These are phyloP conservation scores for Medicago truncatula DNA, from an alignment of 306 rosid species.

Conservation along the genomic window DNA sequence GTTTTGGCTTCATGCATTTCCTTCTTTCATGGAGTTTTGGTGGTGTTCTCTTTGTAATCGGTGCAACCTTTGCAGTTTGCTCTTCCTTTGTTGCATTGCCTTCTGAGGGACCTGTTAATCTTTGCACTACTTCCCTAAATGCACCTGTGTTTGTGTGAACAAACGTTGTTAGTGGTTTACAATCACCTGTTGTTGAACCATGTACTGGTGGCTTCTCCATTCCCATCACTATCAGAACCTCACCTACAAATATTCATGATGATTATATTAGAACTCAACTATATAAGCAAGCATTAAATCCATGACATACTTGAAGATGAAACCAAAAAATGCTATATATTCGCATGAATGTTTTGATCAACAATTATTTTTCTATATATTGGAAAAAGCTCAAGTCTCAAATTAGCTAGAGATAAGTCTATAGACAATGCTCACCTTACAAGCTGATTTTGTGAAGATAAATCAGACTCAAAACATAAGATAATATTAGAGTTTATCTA, in stretches of 20 bases:
- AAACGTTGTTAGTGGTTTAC: slow-evolving; percentile 72
- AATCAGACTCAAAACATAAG: not conserved
- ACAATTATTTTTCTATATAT: not conserved
- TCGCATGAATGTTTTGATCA: not conserved
- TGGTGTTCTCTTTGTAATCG: slow-evolving; percentile 42
- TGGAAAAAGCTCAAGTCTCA: not conserved
- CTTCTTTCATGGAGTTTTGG: slow-evolving; percentile 83
- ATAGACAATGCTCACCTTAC: not conserved
- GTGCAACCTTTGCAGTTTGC: slow-evolving; percentile 25
- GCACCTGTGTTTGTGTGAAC: slow-evolving; percentile 74
- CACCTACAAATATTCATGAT: slow-evolving; percentile 41
- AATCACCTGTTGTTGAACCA: slow-evolving; percentile 34
- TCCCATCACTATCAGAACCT: slow-evolving; percentile 9
- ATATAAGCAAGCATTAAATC: slow-evolving; percentile 15
- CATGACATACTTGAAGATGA: slow-evolving; percentile 22
- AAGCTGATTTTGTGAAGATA: not conserved
- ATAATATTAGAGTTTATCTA: not conserved
- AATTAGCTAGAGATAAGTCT: not conserved
- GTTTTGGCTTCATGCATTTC: slow-evolving; percentile 74
- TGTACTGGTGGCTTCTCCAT: slow-evolving; percentile 59
- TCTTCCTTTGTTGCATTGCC: slow-evolving; percentile 5
- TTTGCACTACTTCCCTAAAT: slow-evolving; percentile 80
- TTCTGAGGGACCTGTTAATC: slow-evolving; percentile 74
- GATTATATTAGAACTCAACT: not conserved
- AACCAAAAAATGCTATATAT: slow-evolving; percentile 22